Conservation (phyloP, 116 monocot genomes). For the Posidonia oceanica region DNA sequence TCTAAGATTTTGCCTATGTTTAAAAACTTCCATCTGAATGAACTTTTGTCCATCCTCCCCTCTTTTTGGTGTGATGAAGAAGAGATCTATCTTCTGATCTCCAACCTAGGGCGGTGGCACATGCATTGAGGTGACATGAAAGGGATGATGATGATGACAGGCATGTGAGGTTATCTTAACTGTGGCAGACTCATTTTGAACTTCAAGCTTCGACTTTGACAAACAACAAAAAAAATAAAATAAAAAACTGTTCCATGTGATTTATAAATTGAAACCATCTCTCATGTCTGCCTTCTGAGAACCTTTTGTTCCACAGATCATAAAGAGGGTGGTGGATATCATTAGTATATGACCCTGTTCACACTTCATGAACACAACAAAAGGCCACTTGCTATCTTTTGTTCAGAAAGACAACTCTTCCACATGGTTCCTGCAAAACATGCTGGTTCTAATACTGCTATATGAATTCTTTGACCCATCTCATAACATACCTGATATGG, state of each 20-base stretch:
- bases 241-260: neutral
- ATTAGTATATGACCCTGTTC: neutral
- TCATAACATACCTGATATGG: neutral
- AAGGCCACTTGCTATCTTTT: neutral
- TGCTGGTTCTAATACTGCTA: neutral
- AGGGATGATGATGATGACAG: neutral
- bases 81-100: neutral
- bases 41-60: neutral
- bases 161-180: slow-evolving; percentile 1
- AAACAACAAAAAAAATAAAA: neutral
- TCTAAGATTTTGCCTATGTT: no score
- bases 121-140: neutral
- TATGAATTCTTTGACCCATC: neutral
- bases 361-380: neutral
- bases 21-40: no score
- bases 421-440: neutral
- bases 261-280: neutral
- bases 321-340: neutral
- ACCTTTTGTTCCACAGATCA: slow-evolving; percentile 1
- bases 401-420: neutral
- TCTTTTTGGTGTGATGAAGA: neutral
- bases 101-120: neutral
- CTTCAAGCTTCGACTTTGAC: neutral
- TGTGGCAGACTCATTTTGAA: neutral
- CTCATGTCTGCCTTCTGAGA: neutral